phyloP scores from a whole-genome alignment of 2,329 filamentous ascomycete species.

The Aspergillus melleus region DNA sequence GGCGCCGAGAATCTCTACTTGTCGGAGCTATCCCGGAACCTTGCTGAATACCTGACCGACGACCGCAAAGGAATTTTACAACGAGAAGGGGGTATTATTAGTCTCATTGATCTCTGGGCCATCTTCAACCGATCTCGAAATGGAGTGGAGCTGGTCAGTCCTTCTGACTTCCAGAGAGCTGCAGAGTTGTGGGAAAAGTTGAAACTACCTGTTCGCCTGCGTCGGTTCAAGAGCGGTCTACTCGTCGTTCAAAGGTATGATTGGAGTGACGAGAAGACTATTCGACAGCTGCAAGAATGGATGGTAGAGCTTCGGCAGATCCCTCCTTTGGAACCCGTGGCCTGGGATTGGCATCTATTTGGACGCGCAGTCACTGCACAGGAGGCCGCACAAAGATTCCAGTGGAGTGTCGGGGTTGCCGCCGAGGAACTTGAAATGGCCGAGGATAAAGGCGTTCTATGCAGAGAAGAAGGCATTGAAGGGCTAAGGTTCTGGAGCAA shows the following conservation, averaged over 20 bases:
- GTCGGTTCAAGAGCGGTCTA: slow-evolving; percentile 90
- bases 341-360: slow-evolving; percentile 76
- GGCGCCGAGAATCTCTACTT: slow-evolving; percentile 82
- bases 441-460: slow-evolving; percentile 83
- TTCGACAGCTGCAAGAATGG: slow-evolving; percentile 75
- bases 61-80: slow-evolving; percentile 76
- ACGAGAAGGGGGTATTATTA: slow-evolving; percentile 83
- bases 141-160: slow-evolving; percentile 91
- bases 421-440: slow-evolving; percentile 97
- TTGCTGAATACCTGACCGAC: slow-evolving; percentile 87
- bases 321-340: slow-evolving; percentile 62
- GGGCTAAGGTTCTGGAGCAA: slow-evolving; percentile 95
- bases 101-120: slow-evolving; percentile 86
- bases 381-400: slow-evolving; percentile 84
- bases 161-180: slow-evolving; percentile 87
- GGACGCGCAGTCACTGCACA: slow-evolving; percentile 86
- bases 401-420: slow-evolving; percentile 96
- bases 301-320: slow-evolving; percentile 69
- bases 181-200: slow-evolving; percentile 85
- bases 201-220: slow-evolving; percentile 78
- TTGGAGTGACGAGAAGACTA: slow-evolving; percentile 86
- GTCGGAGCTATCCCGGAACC: slow-evolving; percentile 78
- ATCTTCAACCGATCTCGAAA: slow-evolving; percentile 91
- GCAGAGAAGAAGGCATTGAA: slow-evolving; percentile 88
- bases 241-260: slow-evolving; percentile 88